These are phyloP conservation scores for Puya raimondii DNA, from an alignment of 176 grass and related monocot genomes.

Conservation along the genomic window DNA sequence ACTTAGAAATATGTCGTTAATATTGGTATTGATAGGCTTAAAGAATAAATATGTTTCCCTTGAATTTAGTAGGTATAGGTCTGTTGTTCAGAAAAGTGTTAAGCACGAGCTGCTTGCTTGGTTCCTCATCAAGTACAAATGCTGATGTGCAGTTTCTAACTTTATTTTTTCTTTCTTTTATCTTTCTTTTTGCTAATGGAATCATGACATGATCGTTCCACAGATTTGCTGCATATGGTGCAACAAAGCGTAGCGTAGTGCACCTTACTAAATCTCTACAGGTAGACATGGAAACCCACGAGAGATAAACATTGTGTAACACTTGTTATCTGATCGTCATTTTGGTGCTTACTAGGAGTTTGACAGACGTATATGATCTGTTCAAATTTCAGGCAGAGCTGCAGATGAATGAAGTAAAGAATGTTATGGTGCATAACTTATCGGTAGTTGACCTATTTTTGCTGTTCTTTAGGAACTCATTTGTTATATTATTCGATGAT, in stretches of 20 bases:
- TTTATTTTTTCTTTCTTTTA: too few species aligned
- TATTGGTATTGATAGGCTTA: background rate
- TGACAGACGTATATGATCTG: conserved; percentile 7
- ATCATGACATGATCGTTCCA: conserved; percentile 16
- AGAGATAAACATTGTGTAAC: background rate
- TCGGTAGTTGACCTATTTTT: conserved; percentile 41
- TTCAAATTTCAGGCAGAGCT: conserved; percentile 75
- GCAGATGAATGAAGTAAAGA: conserved; percentile 99
- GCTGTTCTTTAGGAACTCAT: background rate
- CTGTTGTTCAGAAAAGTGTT: conserved; percentile 8
- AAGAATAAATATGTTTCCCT: conserved; percentile 15
- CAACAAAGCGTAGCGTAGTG: conserved; percentile 87
- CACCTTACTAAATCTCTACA: conserved; percentile 94
- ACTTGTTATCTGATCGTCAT: background rate
- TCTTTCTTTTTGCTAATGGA: background rate
- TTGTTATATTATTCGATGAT: background rate
- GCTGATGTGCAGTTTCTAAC: too few species aligned
- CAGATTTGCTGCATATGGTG: conserved; percentile 97
- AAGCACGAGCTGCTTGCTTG: too few species aligned
- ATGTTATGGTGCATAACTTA: conserved; percentile 97
- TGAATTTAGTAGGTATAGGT: background rate
- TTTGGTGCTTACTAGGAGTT: conserved; percentile 20
- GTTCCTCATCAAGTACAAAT: too few species aligned
- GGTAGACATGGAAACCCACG: conserved; percentile 27
- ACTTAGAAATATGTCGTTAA: background rate